Evolutionary conservation across 1,284 basidiomycete species (phyloP).

Genomic region (Entoloma clypeatum): DNA sequence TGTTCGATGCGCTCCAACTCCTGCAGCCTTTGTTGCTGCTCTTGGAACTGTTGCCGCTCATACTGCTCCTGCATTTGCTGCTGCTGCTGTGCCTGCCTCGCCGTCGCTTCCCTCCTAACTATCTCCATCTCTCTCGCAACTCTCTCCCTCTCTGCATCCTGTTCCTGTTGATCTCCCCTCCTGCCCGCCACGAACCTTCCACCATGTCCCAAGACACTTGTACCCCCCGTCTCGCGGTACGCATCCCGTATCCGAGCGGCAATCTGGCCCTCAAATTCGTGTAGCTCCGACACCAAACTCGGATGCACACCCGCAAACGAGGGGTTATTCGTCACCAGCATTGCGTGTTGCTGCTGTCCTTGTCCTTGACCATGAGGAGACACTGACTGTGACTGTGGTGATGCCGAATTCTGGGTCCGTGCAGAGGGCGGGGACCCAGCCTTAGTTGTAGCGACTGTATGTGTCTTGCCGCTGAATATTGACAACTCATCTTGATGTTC

Average conservation of each 20-base stretch:
- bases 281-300: constrained; percentile 54
- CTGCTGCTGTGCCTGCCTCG: constrained; percentile 16
- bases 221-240: constrained; percentile 36
- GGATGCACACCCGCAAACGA: constrained; percentile 53
- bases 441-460: constrained; percentile 48
- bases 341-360: constrained; percentile 28
- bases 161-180: constrained; percentile 15
- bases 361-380: constrained; percentile 17
- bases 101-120: background rate
- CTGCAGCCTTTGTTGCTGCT: constrained; percentile 17
- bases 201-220: constrained; percentile 28
- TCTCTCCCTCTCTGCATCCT: constrained; percentile 16
- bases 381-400: constrained; percentile 8
- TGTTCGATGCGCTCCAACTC: constrained; percentile 18
- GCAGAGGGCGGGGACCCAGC: constrained; percentile 15
- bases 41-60: constrained; percentile 21
- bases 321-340: constrained; percentile 31
- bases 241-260: constrained; percentile 51
- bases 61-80: constrained; percentile 18
- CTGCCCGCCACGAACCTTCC: constrained; percentile 20
- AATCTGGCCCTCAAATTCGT: constrained; percentile 55
- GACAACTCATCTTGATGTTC: constrained; percentile 59
- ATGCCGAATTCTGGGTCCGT: too few species aligned
- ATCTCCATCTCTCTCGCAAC: constrained; percentile 2
- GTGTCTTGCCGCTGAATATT: constrained; percentile 69